Evolutionary conservation across 1,284 basidiomycete genomes (phyloP), one percentile per base, ranked within the genome.

Genomic region (Puccinia horiana): DNA sequence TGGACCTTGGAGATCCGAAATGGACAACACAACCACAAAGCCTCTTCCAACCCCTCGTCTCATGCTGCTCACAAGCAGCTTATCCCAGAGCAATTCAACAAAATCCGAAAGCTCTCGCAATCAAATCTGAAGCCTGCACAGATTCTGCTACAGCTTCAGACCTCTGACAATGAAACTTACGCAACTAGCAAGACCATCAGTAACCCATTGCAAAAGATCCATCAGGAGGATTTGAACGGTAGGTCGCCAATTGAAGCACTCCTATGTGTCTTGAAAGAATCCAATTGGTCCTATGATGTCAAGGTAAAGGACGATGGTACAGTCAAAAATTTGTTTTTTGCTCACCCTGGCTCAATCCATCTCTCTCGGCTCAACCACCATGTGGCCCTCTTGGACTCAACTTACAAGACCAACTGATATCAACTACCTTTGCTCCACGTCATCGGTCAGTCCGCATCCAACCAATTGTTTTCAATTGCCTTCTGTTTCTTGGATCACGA

Each of bases 241-340:
- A 65, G 61, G 61, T n/a, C 61, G 6, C 67, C 37, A 5, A 20
- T 70, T 4, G 40, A 70, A 70, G 37, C 20, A 9, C 67, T 70
- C 26, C 4, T 70, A 26, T 11, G 37, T 42, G n/a, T 70, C 18
- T 35, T 70, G 29, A 70, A 70, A 44, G 67, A 70, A 49, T 20
- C 23, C 4, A 70, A 70, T 44, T 70, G 67, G 67, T 35, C 37
- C 32, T 44, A 26, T 4, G 23, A 70, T 8, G 23, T 44, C 23
- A 42, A 70, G 8, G 18, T 70, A 8, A 40, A 65, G 6, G 37
- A 40, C 9, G 37, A 26, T 40, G 67, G 67, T 16, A 4, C 37
- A 44, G 37, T 70, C 3, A 4, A 26, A 14, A 70, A 70, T 44
- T 37, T 70, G n/a, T 70, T 70, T n/a, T 70, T 70, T 70, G 32